These are phyloP conservation scores for Aegilops umbellulata DNA, from an alignment of 176 grass and related monocot genomes.

Conservation along the genomic window DNA sequence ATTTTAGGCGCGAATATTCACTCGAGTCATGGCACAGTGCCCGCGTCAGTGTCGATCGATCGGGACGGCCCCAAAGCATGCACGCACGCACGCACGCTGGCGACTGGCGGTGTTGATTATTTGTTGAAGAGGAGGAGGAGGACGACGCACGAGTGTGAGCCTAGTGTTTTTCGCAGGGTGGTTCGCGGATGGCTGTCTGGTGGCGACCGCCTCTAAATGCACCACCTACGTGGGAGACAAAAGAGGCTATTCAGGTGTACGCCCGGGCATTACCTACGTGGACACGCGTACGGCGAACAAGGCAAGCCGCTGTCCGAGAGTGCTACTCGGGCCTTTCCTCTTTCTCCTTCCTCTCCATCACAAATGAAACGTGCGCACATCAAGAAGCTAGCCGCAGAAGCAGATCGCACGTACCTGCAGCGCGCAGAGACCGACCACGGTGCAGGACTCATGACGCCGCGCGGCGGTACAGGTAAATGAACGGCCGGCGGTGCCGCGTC, in stretches of 20 bases:
- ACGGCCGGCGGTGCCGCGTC: too few species aligned
- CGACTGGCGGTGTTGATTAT: neutral
- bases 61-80: neutral
- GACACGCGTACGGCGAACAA: constrained; percentile 15
- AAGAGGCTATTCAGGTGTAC: constrained; percentile 13
- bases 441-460: too few species aligned
- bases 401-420: neutral
- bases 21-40: neutral
- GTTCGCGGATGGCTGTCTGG: constrained; percentile 5
- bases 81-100: neutral
- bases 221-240: constrained; percentile 17
- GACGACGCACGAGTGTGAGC: neutral
- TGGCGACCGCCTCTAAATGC: neutral
- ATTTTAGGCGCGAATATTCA: neutral
- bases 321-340: neutral
- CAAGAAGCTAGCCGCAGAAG: neutral
- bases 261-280: neutral
- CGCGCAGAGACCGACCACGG: too few species aligned
- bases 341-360: neutral
- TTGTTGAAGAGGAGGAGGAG: neutral
- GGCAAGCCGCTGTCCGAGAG: neutral
- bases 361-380: neutral
- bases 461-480: too few species aligned
- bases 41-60: neutral
- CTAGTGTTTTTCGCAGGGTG: neutral